phyloP scores from a whole-genome alignment of 2,329 filamentous ascomycete species.

The Aspergillus sp. region DNA sequence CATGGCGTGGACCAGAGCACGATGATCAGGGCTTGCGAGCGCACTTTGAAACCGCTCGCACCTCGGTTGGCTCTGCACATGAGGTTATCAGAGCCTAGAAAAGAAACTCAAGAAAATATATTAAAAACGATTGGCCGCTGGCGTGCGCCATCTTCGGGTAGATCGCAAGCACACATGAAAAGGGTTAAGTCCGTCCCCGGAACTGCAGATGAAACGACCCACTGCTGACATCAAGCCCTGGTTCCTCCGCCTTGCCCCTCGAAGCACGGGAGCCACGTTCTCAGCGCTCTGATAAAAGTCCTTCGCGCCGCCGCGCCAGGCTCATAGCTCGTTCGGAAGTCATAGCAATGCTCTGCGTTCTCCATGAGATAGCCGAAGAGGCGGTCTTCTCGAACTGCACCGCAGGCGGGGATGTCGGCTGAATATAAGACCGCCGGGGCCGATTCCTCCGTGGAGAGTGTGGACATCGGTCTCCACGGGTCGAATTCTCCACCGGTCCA shows the following conservation, averaged over 20 bases:
- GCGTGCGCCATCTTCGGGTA: neutral
- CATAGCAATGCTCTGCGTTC: conserved; percentile 42
- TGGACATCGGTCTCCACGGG: conserved; percentile 42
- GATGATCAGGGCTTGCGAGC: too few relatives aligned
- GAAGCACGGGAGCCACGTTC: conserved; percentile 41
- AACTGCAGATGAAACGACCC: neutral
- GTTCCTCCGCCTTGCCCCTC: conserved; percentile 3
- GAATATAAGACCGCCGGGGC: conserved; percentile 33
- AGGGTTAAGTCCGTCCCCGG: conserved; percentile 2
- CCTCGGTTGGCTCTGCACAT: conserved; percentile 10
- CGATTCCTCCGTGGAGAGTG: conserved; percentile 32
- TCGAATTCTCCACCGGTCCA: conserved; percentile 44
- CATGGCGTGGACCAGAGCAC: neutral
- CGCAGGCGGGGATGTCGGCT: conserved; percentile 36
- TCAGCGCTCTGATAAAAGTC: conserved; percentile 34
- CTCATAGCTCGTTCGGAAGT: conserved; percentile 31
- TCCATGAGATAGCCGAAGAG: conserved; percentile 42
- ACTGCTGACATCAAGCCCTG: neutral
- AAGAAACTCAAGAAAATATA: neutral
- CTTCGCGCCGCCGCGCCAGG: conserved; percentile 25
- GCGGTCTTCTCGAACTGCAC: conserved; percentile 24
- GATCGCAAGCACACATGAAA: conserved; percentile 10
- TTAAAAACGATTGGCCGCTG: neutral
- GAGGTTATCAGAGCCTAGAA: conserved; percentile 1
- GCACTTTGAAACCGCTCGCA: neutral